Percentiles rank a stretch among this genome's conserved stretches.
These are phyloP conservation scores for Ustilago lituana DNA, from an alignment of 1,284 basidiomycete species.

Conservation along the genomic window DNA sequence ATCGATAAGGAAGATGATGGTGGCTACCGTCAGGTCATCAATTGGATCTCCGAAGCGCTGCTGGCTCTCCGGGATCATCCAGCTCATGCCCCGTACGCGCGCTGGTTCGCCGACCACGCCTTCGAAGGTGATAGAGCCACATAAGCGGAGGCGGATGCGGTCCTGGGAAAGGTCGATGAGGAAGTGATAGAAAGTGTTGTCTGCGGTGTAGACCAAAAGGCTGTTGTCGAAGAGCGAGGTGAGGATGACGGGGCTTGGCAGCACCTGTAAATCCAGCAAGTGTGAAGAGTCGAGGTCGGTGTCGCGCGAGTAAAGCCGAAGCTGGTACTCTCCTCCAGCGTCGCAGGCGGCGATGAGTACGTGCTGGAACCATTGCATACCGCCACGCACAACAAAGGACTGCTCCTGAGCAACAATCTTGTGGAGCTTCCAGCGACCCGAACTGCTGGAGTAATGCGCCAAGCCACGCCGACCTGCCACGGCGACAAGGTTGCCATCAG, in stretches of 20 bases:
- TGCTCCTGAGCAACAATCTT: conserved; percentile 85
- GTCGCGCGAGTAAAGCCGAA: conserved; percentile 95
- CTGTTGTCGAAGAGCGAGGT: conserved; percentile 90
- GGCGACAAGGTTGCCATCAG: conserved; percentile 89
- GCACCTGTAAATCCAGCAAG: conserved; percentile 82
- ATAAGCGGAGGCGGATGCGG: conserved; percentile 81
- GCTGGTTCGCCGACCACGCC: conserved; percentile 87
- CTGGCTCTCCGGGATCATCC: conserved; percentile 93
- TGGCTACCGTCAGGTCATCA: conserved; percentile 91
- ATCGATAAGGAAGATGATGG: conserved; percentile 94
- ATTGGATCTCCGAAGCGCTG: conserved; percentile 93
- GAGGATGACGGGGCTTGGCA: conserved; percentile 71
- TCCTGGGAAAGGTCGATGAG: conserved; percentile 86
- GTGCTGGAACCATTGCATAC: conserved; percentile 95
- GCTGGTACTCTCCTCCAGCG: conserved; percentile 64
- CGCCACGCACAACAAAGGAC: conserved; percentile 86
- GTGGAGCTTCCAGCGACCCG: conserved; percentile 95
- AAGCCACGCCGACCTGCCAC: conserved; percentile 90
- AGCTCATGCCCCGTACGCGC: conserved; percentile 89
- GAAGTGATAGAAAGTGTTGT: conserved; percentile 93
- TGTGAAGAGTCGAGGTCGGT: conserved; percentile 86
- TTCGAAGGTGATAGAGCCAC: conserved; percentile 92
- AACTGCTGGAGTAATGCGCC: conserved; percentile 90
- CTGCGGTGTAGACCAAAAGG: conserved; percentile 93
- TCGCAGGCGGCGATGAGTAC: conserved; percentile 86